Percentiles rank a stretch among this genome's conserved stretches.
Evolutionary conservation across 495 filamentous ascomycete species (phyloP).

Genomic region (Neurospora sp.): DNA sequence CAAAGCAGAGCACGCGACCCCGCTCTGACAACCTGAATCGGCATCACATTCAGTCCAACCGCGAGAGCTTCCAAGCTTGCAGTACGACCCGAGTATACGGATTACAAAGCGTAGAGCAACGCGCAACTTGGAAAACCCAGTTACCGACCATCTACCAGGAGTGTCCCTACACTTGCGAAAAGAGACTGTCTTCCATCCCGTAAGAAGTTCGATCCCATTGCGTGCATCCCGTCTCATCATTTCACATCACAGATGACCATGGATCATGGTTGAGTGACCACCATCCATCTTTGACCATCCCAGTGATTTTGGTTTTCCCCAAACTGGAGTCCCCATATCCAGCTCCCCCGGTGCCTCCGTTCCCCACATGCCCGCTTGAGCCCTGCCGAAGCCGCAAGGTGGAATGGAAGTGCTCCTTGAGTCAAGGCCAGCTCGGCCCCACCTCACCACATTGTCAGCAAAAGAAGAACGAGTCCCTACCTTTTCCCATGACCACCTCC

Average conservation of each 20-base stretch:
- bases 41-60: not conserved
- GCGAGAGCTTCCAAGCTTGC: not conserved
- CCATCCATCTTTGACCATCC: not conserved
- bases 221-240: not conserved
- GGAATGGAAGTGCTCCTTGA: not conserved
- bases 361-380: not conserved
- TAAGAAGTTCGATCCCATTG: not conserved
- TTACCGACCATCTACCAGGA: not conserved
- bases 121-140: not conserved
- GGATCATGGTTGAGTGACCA: not conserved
- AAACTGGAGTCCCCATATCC: not conserved
- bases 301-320: not conserved
- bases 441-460: constrained; percentile 3
- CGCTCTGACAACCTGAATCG: not conserved
- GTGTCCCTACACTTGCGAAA: not conserved
- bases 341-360: not conserved
- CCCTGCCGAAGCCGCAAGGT: not conserved
- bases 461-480: not conserved
- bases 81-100: not conserved
- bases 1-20: not conserved
- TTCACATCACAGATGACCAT: not conserved
- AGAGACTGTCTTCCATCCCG: not conserved
- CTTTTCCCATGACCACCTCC: constrained; percentile 7
- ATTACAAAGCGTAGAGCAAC: not conserved
- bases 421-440: constrained; percentile 1